Percentiles rank a stretch among this genome's conserved stretches.
Conservation (phyloP, 2,329 filamentous ascomycete species). For the Calonectria hawksworthii region DNA sequence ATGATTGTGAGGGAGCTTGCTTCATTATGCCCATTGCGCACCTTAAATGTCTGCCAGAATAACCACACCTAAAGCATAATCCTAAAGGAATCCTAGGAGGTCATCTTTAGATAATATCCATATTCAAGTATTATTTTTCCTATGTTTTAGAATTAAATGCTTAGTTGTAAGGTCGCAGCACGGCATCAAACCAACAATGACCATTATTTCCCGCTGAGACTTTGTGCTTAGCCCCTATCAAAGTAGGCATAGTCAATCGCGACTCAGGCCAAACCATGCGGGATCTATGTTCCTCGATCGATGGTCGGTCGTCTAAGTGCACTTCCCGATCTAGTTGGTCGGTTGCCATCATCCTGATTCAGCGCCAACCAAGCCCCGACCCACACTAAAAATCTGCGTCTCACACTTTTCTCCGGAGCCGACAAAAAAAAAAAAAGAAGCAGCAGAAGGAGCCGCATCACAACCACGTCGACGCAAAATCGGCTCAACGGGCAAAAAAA, state of each 20-base stretch:
- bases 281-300: background rate
- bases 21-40: too few relatives aligned
- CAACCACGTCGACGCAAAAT: background rate
- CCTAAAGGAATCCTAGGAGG: too few relatives aligned
- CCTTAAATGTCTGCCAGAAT: too few relatives aligned
- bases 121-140: too few relatives aligned
- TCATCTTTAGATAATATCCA: too few relatives aligned
- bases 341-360: too few relatives aligned
- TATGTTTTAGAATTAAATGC: too few relatives aligned
- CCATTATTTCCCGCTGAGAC: background rate
- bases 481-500: constrained; percentile 9
- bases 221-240: background rate
- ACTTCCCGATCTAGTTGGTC: background rate
- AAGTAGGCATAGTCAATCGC: background rate
- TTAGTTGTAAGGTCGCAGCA: too few relatives aligned
- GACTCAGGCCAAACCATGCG: background rate
- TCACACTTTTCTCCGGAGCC: background rate
- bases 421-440: background rate
- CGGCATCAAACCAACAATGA: background rate
- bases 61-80: too few relatives aligned
- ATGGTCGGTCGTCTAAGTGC: background rate
- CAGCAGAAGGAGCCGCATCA: background rate
- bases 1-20: too few relatives aligned
- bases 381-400: constrained; percentile 3
- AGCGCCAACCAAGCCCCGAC: background rate